These are phyloP conservation scores for Gleditsia sinensis DNA, from an alignment of 306 rosid genomes.

Conservation along the genomic window DNA sequence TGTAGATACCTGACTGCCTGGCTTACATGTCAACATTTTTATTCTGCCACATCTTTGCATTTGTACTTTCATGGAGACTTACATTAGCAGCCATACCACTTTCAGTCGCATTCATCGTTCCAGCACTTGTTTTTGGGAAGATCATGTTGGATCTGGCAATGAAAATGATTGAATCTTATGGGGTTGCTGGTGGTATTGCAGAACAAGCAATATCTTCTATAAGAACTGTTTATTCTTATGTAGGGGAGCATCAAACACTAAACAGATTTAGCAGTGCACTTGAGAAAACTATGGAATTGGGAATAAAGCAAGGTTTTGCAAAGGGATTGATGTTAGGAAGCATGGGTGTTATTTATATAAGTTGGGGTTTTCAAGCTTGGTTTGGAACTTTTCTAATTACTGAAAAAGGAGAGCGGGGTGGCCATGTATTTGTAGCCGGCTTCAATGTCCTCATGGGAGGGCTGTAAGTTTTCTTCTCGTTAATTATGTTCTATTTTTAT, in stretches of 20 bases:
- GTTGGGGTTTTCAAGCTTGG: constrained; percentile 99
- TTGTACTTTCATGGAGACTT: constrained; percentile 77
- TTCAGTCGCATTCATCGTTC: constrained; percentile 78
- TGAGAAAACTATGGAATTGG: constrained; percentile 61
- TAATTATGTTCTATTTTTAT: constrained; percentile 4
- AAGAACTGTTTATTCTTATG: constrained; percentile 82
- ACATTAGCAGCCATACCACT: constrained; percentile 81
- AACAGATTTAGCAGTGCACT: constrained; percentile 72
- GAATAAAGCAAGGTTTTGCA: constrained; percentile 70
- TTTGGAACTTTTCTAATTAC: constrained; percentile 77
- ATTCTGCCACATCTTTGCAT: constrained; percentile 88
- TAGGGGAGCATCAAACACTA: constrained; percentile 76
- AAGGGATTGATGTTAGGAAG: constrained; percentile 94
- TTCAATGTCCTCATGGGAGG: constrained; percentile 94
- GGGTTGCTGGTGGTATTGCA: constrained; percentile 82
- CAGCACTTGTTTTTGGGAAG: constrained; percentile 74
- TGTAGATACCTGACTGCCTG: constrained; percentile 81
- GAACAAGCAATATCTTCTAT: constrained; percentile 89
- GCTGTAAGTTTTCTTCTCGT: constrained; percentile 63
- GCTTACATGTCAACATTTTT: constrained; percentile 83
- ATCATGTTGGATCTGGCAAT: constrained; percentile 71
- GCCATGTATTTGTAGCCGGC: constrained; percentile 84
- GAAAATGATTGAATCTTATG: constrained; percentile 88
- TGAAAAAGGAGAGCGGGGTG: constrained; percentile 73
- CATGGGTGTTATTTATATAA: constrained; percentile 75